A percentile compares a stretch with the other conserved stretches of the same genome.
These are phyloP conservation scores for Sporothrix pseudoabietina DNA, from an alignment of 2,329 filamentous ascomycete species.

Conservation along the genomic window DNA sequence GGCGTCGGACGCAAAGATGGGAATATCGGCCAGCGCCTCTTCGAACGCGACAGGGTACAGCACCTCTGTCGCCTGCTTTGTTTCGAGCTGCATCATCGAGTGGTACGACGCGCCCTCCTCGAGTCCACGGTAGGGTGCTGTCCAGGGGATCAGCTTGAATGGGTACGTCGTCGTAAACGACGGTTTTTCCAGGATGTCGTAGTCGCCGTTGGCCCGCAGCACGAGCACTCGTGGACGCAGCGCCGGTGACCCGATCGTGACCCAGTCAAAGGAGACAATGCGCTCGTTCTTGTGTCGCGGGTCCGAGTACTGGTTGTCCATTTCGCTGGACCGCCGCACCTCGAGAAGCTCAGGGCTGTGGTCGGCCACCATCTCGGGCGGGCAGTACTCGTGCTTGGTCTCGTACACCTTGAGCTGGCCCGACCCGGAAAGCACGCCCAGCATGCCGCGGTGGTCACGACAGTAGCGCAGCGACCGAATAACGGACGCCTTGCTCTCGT, in stretches of 20 bases:
- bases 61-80: slow-evolving; percentile 54
- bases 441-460: slow-evolving; percentile 61
- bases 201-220: slow-evolving; percentile 60
- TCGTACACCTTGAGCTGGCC: slow-evolving; percentile 65
- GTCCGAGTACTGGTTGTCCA: slow-evolving; percentile 61
- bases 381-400: slow-evolving; percentile 57
- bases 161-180: slow-evolving; percentile 60
- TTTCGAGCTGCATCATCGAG: slow-evolving; percentile 61
- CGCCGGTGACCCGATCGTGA: slow-evolving; percentile 59
- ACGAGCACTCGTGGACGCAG: slow-evolving; percentile 61
- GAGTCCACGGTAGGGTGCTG: slow-evolving; percentile 59
- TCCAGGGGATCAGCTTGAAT: slow-evolving; percentile 64
- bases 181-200: slow-evolving; percentile 65
- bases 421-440: slow-evolving; percentile 63
- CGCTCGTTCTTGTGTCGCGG: slow-evolving; percentile 57
- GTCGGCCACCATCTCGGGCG: slow-evolving; percentile 46
- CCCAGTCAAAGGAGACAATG: slow-evolving; percentile 70
- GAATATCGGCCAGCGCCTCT: slow-evolving; percentile 55
- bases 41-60: slow-evolving; percentile 59
- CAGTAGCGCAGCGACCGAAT: slow-evolving; percentile 66
- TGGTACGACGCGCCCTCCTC: slow-evolving; percentile 58
- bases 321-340: slow-evolving; percentile 61
- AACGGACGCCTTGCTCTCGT: slow-evolving; percentile 60
- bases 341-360: slow-evolving; percentile 61
- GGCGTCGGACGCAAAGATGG: slow-evolving; percentile 60